A percentile compares a stretch with the other conserved stretches of the same genome.
Conservation (phyloP, 2,329 filamentous ascomycete genomes). For the Purpureocillium takamizusanense region DNA sequence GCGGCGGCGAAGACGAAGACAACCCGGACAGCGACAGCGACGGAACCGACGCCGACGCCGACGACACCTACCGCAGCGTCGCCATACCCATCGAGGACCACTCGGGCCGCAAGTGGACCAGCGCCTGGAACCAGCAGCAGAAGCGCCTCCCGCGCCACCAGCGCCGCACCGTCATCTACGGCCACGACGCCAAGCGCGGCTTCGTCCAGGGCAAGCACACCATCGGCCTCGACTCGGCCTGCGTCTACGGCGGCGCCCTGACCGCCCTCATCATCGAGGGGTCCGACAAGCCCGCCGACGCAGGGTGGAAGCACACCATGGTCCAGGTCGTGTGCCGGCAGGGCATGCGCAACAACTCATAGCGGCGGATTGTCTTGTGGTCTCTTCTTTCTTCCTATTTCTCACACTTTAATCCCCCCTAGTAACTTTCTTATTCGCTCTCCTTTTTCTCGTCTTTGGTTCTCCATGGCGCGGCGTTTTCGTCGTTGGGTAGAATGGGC, state of each 20-base stretch:
- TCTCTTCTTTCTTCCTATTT: no score
- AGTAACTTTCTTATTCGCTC: no score
- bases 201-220: slow-evolving; percentile 56
- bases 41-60: slow-evolving; percentile 1
- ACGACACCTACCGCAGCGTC: slow-evolving; percentile 21
- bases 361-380: no score
- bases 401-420: no score
- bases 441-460: no score
- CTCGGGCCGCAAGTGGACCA: slow-evolving; percentile 58
- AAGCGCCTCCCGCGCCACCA: slow-evolving; percentile 17
- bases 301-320: slow-evolving; percentile 24
- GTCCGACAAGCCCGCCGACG: slow-evolving; percentile 10
- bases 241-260: slow-evolving; percentile 65
- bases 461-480: no score
- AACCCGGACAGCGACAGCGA: no score
- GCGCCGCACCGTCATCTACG: slow-evolving; percentile 69
- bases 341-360: background rate
- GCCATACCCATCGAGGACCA: slow-evolving; percentile 30
- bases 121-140: slow-evolving; percentile 49
- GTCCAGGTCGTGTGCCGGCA: slow-evolving; percentile 31
- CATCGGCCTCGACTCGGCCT: slow-evolving; percentile 79
- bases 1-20: slow-evolving; percentile 8
- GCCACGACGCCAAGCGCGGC: slow-evolving; percentile 71
- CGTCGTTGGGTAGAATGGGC: no score
- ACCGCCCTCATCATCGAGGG: slow-evolving; percentile 68